These are phyloP conservation scores for Lactifluus volemus DNA, from an alignment of 768 basidiomycete genomes.

Conservation along the genomic window DNA sequence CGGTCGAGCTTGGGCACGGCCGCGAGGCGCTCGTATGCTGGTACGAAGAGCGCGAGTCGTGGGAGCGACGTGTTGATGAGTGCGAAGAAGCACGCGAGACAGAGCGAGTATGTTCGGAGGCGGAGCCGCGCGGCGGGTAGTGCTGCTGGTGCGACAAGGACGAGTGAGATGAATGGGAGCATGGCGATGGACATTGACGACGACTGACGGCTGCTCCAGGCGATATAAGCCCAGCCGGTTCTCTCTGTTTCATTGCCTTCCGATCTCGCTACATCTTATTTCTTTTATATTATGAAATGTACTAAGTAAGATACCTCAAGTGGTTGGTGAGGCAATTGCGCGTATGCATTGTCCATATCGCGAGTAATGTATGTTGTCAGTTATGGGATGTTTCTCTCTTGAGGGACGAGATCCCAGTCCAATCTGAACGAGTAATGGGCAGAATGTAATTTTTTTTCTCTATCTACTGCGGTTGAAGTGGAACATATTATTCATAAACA, in stretches of 20 bases:
- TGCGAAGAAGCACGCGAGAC: constrained; percentile 64
- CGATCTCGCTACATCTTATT: not conserved
- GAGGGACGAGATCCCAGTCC: too few species aligned
- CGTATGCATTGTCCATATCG: not conserved
- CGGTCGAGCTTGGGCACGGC: constrained; percentile 42
- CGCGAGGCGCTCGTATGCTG: constrained; percentile 28
- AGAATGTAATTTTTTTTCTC: not conserved
- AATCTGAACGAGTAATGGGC: not conserved
- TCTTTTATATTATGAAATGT: constrained; percentile 2
- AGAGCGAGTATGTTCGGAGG: constrained; percentile 65
- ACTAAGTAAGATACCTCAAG: not conserved
- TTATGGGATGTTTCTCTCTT: not conserved
- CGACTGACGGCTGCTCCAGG: not conserved
- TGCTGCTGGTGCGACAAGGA: not conserved
- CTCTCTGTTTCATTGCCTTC: not conserved
- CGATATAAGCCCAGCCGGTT: not conserved
- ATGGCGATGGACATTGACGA: constrained; percentile 19
- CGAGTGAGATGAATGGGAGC: constrained; percentile 11
- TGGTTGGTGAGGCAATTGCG: not conserved
- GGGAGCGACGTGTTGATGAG: constrained; percentile 41
- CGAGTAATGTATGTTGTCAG: constrained; percentile 4
- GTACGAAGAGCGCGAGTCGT: constrained; percentile 23
- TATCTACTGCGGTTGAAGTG: not conserved
- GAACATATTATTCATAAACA: not conserved
- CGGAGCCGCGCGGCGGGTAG: constrained; percentile 33